Evolutionary conservation across 164 flowering plant species (phyloP).

Genomic region (Santalum album): DNA sequence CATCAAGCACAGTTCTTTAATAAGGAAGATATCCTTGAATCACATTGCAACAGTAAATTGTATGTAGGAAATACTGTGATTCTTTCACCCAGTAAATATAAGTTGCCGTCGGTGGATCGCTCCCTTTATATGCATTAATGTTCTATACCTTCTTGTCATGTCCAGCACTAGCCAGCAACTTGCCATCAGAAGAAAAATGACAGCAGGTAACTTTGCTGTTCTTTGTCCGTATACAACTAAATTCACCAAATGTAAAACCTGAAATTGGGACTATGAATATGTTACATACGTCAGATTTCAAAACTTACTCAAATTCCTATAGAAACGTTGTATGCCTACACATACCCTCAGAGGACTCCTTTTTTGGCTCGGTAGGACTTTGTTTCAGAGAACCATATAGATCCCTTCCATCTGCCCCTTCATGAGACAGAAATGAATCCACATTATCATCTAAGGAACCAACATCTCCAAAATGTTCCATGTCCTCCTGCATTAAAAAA

Average conservation of each 20-base stretch:
- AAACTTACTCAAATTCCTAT: neutral
- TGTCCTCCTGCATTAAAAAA: constrained; percentile 64
- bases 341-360: constrained; percentile 69
- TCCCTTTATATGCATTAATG: neutral
- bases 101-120: no score
- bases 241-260: constrained; percentile 70
- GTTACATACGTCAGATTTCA: neutral
- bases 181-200: constrained; percentile 90
- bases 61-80: no score
- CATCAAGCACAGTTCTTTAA: no score
- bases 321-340: neutral
- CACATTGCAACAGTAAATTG: no score
- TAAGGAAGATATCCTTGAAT: no score
- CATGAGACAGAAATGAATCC: constrained; percentile 75
- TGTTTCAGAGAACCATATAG: constrained; percentile 59
- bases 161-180: constrained; percentile 79
- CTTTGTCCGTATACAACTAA: constrained; percentile 55
- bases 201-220: constrained; percentile 74
- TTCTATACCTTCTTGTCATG: constrained; percentile 79
- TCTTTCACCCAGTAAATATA: no score
- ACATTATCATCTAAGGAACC: constrained; percentile 81
- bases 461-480: constrained; percentile 79
- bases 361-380: constrained; percentile 59
- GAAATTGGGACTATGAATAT: constrained; percentile 13
- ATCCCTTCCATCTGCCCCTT: constrained; percentile 80